These are phyloP conservation scores for Pyrenophora graminea DNA, from an alignment of 2,329 filamentous ascomycete genomes.

Conservation along the genomic window DNA sequence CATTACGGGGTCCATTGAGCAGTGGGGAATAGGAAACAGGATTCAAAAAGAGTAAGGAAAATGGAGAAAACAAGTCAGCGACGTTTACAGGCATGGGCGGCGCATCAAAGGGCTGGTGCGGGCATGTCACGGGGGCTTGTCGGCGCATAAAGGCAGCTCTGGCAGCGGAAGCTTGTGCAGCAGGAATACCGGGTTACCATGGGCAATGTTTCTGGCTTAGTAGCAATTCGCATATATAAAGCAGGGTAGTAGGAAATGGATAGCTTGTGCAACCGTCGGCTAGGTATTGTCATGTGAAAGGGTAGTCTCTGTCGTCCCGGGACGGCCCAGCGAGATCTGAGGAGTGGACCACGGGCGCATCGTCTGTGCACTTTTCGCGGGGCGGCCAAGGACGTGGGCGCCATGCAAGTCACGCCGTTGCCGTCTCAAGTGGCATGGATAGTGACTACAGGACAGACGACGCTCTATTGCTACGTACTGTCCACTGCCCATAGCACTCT, in stretches of 20 bases:
- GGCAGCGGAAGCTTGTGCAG: conserved; percentile 1
- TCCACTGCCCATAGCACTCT: conserved; percentile 6
- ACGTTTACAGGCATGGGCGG: neutral
- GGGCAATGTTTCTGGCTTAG: neutral
- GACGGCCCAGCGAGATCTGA: conserved; percentile 14
- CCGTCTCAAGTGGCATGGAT: conserved; percentile 16
- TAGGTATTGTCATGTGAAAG: conserved; percentile 4
- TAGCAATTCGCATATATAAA: neutral
- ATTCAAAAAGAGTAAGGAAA: too few relatives aligned
- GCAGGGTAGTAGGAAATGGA: neutral
- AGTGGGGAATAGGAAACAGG: neutral
- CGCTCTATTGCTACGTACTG: conserved; percentile 10
- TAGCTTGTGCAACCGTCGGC: conserved; percentile 3
- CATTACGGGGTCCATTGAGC: neutral
- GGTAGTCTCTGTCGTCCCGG: conserved; percentile 2
- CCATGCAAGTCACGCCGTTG: conserved; percentile 24
- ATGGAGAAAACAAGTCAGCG: neutral
- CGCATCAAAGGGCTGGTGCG: neutral
- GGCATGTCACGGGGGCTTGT: conserved; percentile 13
- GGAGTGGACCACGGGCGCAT: conserved; percentile 15
- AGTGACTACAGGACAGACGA: conserved; percentile 12
- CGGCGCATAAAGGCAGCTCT: conserved; percentile 6
- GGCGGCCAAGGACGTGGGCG: conserved; percentile 16
- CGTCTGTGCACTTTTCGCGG: conserved; percentile 25
- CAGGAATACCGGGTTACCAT: neutral